phyloP scores from a whole-genome alignment of 2,329 filamentous ascomycete species.

The Colletotrichum sp. region DNA sequence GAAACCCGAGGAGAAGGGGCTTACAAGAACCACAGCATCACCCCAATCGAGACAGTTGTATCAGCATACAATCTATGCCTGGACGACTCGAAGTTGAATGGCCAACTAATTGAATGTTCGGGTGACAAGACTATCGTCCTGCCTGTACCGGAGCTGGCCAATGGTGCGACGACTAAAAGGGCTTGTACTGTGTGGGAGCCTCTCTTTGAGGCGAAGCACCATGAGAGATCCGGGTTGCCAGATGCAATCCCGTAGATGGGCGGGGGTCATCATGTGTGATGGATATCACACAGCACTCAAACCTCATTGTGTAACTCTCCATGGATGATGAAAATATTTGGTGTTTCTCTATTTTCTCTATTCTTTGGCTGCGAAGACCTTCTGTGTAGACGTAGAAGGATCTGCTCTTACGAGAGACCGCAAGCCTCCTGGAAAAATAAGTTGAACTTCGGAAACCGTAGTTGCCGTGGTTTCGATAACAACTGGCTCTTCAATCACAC shows the following conservation, averaged over 20 bases:
- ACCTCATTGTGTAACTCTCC: neutral
- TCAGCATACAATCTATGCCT: neutral
- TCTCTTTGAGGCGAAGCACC: neutral
- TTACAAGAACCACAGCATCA: neutral
- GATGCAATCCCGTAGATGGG: neutral
- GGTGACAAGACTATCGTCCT: neutral
- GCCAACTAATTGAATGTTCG: neutral
- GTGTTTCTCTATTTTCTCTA: neutral
- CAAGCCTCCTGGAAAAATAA: neutral
- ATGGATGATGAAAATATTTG: neutral
- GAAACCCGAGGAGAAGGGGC: rapidly evolving
- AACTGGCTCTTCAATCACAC: neutral
- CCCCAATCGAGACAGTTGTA: neutral
- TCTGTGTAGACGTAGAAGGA: neutral
- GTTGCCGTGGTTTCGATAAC: neutral
- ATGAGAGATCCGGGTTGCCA: neutral
- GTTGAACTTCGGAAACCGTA: neutral
- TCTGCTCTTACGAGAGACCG: neutral
- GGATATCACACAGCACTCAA: neutral
- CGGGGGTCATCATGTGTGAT: neutral
- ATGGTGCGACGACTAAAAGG: neutral
- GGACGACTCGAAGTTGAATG: neutral
- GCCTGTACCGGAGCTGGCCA: neutral
- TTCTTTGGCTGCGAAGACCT: neutral
- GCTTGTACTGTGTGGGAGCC: neutral